Base-by-base conservation (phyloP, 768 basidiomycete species). In the Mrakia blollopis region DNA sequence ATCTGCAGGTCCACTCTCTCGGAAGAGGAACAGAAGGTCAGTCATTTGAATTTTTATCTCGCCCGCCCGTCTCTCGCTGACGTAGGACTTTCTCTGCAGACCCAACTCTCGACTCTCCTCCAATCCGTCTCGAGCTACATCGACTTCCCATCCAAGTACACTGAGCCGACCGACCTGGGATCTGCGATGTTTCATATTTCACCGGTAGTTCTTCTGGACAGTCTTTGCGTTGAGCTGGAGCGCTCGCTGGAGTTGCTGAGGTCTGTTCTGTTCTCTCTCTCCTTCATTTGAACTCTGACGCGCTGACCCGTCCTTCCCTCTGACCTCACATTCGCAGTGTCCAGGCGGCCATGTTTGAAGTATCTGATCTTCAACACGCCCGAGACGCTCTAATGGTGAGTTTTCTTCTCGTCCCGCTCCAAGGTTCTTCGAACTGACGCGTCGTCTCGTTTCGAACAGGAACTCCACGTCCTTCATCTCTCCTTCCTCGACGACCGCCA, bases 401-500 rank as follows among this genome's bases (percentile, higher is more conserved):
- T 25, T 68, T 25, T 23, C 5, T 39, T 1, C 11, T 1, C 32
- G 3, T 37, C 13, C 30, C 16, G 1, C 1, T 37, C 37, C 16
- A 3, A 1, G 7, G 23, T 35, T 39, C 63, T 0, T 28, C 21
- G 37, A 39, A 25, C 65, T 68, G 65, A 68, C 18, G 25, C 37
- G 37, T 39, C 35, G 47, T 11, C n/a, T 37, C 39, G 18, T 21
- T 21, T 14, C 10, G 2, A 2, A 18, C 65, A 68, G 65, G 65
- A 68, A 68, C 65, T 68, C 18, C 65, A 68, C 37, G 25, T 37
- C 13, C 65, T 68, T n/a, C 65, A 68, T 13, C 35, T 68, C 65
- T 35, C 65, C 18, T 39, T 68, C 10, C 44, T 30, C 2, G 35
- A 68, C 13, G 37, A 35, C 7, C 37, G 37, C 3, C 35, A 5